A percentile compares a stretch with the other conserved stretches of the same genome.
Evolutionary conservation across 2,329 filamentous ascomycete genomes (phyloP).

Genomic region (Penicillium sp.): DNA sequence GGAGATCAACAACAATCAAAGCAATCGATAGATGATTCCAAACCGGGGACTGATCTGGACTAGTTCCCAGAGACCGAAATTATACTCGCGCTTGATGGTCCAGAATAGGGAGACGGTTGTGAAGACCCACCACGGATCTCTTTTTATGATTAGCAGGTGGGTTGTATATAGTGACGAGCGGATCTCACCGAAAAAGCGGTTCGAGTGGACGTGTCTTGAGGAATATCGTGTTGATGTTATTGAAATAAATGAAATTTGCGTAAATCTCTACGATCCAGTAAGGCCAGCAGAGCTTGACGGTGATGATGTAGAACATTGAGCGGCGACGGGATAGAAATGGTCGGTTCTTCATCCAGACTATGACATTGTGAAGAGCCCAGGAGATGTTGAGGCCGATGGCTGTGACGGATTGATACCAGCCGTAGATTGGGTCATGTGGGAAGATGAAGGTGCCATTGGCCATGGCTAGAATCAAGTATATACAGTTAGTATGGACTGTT

Average conservation of each 20-base stretch:
- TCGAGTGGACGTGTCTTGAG: constrained; percentile 55
- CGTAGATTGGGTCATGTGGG: constrained; percentile 52
- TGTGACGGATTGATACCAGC: constrained; percentile 60
- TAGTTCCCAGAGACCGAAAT: constrained; percentile 55
- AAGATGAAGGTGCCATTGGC: constrained; percentile 59
- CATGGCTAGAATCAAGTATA: constrained; percentile 52
- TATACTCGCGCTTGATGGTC: constrained; percentile 60
- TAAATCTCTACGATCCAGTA: constrained; percentile 64
- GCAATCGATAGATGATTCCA: constrained; percentile 55
- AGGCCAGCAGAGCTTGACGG: constrained; percentile 55
- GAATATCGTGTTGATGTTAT: constrained; percentile 52
- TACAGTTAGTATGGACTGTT: not conserved
- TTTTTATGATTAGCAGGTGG: constrained; percentile 14
- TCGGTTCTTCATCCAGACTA: constrained; percentile 63
- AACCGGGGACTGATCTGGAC: constrained; percentile 61
- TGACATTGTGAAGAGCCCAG: constrained; percentile 62
- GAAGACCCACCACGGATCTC: constrained; percentile 66
- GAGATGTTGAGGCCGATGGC: constrained; percentile 60
- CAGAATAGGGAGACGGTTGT: constrained; percentile 57
- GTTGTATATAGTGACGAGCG: not conserved
- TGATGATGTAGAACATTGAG: constrained; percentile 55
- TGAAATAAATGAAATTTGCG: constrained; percentile 62
- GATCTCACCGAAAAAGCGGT: constrained; percentile 51
- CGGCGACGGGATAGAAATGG: constrained; percentile 53
- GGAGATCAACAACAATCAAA: constrained; percentile 59